Conservation (phyloP, 352 stramenopile species). For the Phytophthora sp. region DNA sequence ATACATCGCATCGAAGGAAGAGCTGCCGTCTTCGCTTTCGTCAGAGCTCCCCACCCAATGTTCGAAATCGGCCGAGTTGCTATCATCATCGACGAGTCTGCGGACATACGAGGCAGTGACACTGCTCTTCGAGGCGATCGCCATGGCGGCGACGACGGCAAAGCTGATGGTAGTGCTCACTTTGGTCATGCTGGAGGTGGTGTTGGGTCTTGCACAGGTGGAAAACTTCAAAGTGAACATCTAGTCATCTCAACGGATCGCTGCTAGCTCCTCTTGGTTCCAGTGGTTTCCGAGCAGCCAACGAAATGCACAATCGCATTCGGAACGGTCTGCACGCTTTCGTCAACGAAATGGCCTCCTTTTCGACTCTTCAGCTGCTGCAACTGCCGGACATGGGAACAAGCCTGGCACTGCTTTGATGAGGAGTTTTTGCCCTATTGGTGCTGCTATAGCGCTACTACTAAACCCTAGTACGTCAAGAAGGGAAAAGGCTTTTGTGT, state of each 20-base stretch:
- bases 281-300: conserved; percentile 10
- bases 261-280: no score
- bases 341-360: not conserved
- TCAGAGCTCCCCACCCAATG: conserved; percentile 1
- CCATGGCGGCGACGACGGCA: not conserved
- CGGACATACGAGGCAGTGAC: conserved; percentile 12
- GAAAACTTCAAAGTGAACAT: conserved; percentile 17
- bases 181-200: conserved; percentile 12
- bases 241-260: no score
- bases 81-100: conserved; percentile 10
- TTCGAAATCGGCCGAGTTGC: conserved; percentile 5
- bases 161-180: not conserved
- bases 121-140: not conserved
- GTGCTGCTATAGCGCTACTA: not conserved
- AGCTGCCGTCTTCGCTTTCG: conserved; percentile 3
- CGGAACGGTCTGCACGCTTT: conserved; percentile 2
- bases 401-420: no score
- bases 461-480: not conserved
- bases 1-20: not conserved
- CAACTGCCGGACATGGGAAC: no score
- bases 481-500: conserved; percentile 23
- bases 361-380: not conserved
- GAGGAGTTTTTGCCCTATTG: no score
- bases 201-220: not conserved
- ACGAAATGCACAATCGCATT: conserved; percentile 10